Evolutionary conservation across 495 filamentous ascomycete species (phyloP), one percentile per base, ranked within the genome.

Genomic region (Penicillium waksmanii): DNA sequence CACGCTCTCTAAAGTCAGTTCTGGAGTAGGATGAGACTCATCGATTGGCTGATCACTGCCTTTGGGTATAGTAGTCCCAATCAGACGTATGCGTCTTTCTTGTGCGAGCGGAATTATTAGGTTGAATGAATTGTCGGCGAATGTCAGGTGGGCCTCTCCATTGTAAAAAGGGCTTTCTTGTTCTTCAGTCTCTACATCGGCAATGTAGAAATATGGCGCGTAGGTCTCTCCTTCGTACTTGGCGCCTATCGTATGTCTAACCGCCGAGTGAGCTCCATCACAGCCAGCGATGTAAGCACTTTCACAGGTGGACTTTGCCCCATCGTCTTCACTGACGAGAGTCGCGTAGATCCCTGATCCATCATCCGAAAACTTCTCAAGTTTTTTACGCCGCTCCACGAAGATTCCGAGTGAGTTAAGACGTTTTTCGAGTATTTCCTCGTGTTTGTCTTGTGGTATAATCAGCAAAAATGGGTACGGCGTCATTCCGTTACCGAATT

Each of bases 221-320:
- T 73, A 77, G 0, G 68, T 69, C 2, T 62, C 74, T 0, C 74
- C 74, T 15, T 70, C 65, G 44, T 68, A 75, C 15, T 67, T 64
- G 35, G 72, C 68, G 1, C 52, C 67, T 17, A 61, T 63, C 0
- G 13, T 25, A 55, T 60, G 70, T 36, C 75, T 68, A 12, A 77
- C 75, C 5, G 55, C 56, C 0, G 72, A 76, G 58, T 72, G 68
- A 2, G 70, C 68, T 2, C 75, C 73, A 43, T 77, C 75, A 33
- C 75, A 77, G 3, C 75, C 75, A 25, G 71, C 69, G 42, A 77
- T 66, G 21, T 67, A 77, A 0, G 64, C 27, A 3, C 73, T 71
- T 19, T 72, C 66, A 48, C 57, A 68, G 5, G 51, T 63, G n/a
- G 35, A 54, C 17, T 72, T 68, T 23, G 17, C 50, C 2, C 64